Evolutionary conservation across 192 early-diverging fungal species (phyloP), one percentile per base, ranked within the genome.

Genomic region (Coemansia sp.): DNA sequence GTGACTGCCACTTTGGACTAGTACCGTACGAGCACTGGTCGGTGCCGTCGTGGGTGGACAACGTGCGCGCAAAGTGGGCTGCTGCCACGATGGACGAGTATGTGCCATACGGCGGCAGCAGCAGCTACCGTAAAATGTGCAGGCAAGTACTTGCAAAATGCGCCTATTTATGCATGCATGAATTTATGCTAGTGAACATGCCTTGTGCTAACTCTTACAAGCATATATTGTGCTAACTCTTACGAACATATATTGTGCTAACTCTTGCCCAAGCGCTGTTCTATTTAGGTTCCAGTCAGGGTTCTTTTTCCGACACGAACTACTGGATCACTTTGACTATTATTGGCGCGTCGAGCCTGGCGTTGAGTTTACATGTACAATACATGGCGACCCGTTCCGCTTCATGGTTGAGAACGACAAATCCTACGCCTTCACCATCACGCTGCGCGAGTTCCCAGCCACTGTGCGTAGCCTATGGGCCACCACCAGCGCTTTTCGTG

Each of bases 321-420:
- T 90, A 3, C 73, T 88, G 37, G 69, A 85, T 23, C 63, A 84
- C 37, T 93, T 83, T 57, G 89, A 93, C 62, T 94, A 85, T 67
- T 94, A 92, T 72, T 94, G 92, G 92, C 85, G 92, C 8, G 83
- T 94, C 31, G 92, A 94, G 69, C 92, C 92, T 0, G 86, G 85
- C 51, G 92, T 92, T 12, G 67, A 86, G 56, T 94, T 85, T 68
- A 83, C 70, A 43, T 94, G 92, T 69, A 82, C 86, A 53, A 80
- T 94, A 6, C 77, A 83, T 52, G 85, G 89, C 72, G 92, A 94
- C 72, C 88, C 90, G 2, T 94, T 94, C 74, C 61, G 72, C 19
- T 92, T 68, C 59, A 89, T 94, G 88, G 79, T 74, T 45, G 78
- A 91, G 22, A 84, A 91, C 74, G 77, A 85, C 70, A 91, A 88